phyloP scores from a whole-genome alignment of 768 basidiomycete species.

The Kwoniella heveanensis region DNA sequence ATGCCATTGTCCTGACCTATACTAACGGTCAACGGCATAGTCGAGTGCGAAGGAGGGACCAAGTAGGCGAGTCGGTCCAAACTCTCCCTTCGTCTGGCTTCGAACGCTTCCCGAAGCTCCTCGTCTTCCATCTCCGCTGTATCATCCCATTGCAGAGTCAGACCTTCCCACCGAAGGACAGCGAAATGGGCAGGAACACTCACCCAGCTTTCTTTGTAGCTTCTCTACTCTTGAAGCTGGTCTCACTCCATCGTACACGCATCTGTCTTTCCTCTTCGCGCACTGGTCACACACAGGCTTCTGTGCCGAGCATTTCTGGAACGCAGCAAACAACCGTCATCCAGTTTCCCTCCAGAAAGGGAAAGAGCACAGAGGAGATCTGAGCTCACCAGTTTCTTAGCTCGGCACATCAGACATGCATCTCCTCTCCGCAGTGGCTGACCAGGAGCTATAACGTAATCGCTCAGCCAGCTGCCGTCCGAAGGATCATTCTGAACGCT shows the following conservation, averaged over 20 bases:
- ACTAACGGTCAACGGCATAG: neutral
- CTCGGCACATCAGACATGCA: slow-evolving; percentile 47
- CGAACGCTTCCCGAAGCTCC: slow-evolving; percentile 13
- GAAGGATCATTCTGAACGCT: too few species aligned
- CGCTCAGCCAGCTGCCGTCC: too few species aligned
- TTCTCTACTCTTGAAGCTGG: slow-evolving; percentile 45
- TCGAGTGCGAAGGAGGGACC: too few species aligned
- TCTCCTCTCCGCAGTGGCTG: slow-evolving; percentile 42
- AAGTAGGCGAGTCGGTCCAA: slow-evolving; percentile 7
- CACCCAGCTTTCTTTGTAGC: slow-evolving; percentile 40
- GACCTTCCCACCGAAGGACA: neutral
- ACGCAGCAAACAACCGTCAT: neutral
- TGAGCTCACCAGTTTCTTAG: slow-evolving; percentile 39
- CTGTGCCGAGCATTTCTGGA: slow-evolving; percentile 42
- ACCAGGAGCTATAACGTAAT: slow-evolving; percentile 21
- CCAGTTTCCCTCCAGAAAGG: too few species aligned
- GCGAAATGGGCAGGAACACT: neutral
- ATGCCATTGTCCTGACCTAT: slow-evolving; percentile 14
- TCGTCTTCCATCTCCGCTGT: slow-evolving; percentile 42
- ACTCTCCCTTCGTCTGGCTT: slow-evolving; percentile 2
- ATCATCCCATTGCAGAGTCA: neutral
- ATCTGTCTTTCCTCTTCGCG: slow-evolving; percentile 40
- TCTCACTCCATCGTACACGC: slow-evolving; percentile 42
- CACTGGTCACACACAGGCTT: slow-evolving; percentile 46
- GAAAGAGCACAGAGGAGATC: neutral